Percentiles rank a stretch among this genome's conserved stretches.
Conservation (phyloP, 2,329 filamentous ascomycete species). For the Phyllosticta citrichinensis region DNA sequence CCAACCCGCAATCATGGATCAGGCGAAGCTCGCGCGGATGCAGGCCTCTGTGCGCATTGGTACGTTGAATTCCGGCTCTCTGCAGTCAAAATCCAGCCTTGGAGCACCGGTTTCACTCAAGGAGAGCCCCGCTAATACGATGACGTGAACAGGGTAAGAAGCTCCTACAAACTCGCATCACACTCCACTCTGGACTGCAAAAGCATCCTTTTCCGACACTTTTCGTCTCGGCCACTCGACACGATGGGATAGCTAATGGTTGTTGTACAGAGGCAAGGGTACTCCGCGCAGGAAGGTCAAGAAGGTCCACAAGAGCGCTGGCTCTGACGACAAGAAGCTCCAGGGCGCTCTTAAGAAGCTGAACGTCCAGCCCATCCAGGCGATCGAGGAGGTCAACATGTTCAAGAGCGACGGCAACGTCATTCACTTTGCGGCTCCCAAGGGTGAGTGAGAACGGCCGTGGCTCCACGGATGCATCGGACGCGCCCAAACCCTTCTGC, state of each 20-base stretch:
- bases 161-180: background rate
- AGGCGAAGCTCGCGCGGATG: constrained; percentile 36
- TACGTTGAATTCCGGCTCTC: constrained; percentile 19
- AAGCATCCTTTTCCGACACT: background rate
- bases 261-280: constrained; percentile 70
- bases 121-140: constrained; percentile 9
- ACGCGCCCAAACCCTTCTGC: background rate
- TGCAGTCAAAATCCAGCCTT: background rate
- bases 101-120: background rate
- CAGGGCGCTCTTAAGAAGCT: constrained; percentile 97
- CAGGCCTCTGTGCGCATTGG: constrained; percentile 35
- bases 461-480: background rate
- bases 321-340: constrained; percentile 99
- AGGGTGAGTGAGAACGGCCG: constrained; percentile 54
- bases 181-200: background rate
- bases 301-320: constrained; percentile 87
- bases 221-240: background rate
- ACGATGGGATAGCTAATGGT: background rate
- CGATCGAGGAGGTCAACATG: constrained; percentile 99
- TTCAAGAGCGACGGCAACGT: constrained; percentile 99
- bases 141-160: constrained; percentile 12
- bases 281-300: constrained; percentile 97
- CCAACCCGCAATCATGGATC: constrained; percentile 33
- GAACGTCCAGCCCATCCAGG: constrained; percentile 98
- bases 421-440: constrained; percentile 96